Percentiles rank a stretch among this genome's conserved stretches.
Evolutionary conservation across 768 basidiomycete species (phyloP).

Genomic region (Mycena leptocephala): DNA sequence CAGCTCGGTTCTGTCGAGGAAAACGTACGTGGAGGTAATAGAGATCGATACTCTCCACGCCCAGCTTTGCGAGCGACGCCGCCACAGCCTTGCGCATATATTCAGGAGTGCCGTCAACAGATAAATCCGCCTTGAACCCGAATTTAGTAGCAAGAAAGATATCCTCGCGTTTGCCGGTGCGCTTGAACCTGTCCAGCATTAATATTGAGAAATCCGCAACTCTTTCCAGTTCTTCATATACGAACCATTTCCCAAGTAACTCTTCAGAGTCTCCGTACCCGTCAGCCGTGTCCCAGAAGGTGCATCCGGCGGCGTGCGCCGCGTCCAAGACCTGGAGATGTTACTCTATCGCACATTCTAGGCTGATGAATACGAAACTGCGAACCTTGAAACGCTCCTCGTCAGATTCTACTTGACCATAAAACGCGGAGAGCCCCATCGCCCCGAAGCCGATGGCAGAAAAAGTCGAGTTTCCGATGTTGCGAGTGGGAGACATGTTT

Average conservation of each 20-base stretch:
- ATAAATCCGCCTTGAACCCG: constrained; percentile 42
- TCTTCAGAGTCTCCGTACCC: constrained; percentile 48
- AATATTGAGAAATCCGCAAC: not conserved
- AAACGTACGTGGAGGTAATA: constrained; percentile 24
- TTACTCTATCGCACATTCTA: not conserved
- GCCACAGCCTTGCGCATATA: not conserved
- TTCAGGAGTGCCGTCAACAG: not conserved
- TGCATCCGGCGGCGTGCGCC: constrained; percentile 32
- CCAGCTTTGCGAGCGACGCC: not conserved
- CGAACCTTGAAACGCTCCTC: constrained; percentile 65
- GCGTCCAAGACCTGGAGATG: constrained; percentile 43
- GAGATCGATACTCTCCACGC: not conserved
- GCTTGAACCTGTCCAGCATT: constrained; percentile 49
- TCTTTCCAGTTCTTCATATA: not conserved
- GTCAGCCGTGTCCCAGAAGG: constrained; percentile 48
- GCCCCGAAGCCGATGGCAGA: constrained; percentile 64
- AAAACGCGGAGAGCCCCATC: constrained; percentile 62
- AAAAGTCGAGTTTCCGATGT: constrained; percentile 50
- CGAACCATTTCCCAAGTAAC: constrained; percentile 46
- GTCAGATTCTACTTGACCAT: constrained; percentile 55
- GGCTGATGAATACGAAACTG: not conserved
- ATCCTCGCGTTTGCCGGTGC: constrained; percentile 55
- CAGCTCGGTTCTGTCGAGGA: not conserved
- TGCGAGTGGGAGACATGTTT: constrained; percentile 35
- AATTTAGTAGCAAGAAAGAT: constrained; percentile 70